Base-by-base conservation (phyloP, 148 eudicot species). In the Selenicereus undatus region DNA sequence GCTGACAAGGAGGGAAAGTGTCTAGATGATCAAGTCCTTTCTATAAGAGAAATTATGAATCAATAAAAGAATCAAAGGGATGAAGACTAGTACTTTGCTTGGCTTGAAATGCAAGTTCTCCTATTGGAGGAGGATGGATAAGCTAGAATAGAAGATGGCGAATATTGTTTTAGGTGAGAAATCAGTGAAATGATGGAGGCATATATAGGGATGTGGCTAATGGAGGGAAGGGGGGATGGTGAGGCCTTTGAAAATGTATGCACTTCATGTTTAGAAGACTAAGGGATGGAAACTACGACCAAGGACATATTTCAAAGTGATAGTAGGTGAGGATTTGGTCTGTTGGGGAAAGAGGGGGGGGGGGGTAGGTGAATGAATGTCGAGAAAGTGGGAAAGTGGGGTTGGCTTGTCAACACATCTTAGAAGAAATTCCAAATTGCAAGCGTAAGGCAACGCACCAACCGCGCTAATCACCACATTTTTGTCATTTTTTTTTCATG, bases 281-380 rank as follows among this genome's bases (percentile, higher is more conserved):
- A 39, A 39, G 43, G 43, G 43, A 39, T 70, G 10, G 72, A 71
- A 30, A 79, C 22, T 71, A 30, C 29, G 76, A 71, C 81, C 52
- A 72, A 72, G 17, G 50, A 20, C 17, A 56, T 12, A 21, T 32
- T 58, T 71, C 29, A 62, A 73, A 45, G 52, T 71, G 62, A 68
- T 32, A 56, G 69, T 81, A 81, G 83, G 83, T 81, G 78, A 66
- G 78, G 73, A 74, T 81, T 80, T 74, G 74, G 78, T 74, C 78
- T 74, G 68, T 74, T 21, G 69, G 32, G 42, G 68, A 73, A 30
- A 35, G 64, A 14, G n/a, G 50, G 50, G 51, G 51, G 8, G n/a
- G 77, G 82, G 76, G 83, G 76, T 81, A 81, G 83, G 83, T 81
- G 83, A 81, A 75, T 74, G 73, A 39, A 72, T 64, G 64, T 27